Evolutionary conservation across 1,284 basidiomycete species (phyloP).

Genomic region (Fomes fomentarius): DNA sequence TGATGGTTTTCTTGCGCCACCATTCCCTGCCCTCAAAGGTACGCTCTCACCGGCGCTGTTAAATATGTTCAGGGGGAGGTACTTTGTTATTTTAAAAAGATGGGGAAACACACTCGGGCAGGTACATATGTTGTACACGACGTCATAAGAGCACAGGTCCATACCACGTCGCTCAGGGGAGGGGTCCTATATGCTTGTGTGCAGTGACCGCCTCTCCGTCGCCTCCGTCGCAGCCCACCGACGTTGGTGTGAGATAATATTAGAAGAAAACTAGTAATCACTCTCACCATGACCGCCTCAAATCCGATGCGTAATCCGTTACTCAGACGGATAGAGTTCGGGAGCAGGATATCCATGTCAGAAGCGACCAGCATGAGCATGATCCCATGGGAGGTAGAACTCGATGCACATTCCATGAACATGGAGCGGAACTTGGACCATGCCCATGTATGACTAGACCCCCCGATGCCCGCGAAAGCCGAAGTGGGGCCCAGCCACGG

Average conservation of each 20-base stretch:
- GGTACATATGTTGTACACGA: neutral
- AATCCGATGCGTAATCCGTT: neutral
- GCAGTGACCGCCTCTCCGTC: conserved; percentile 4
- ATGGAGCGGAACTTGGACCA: neutral
- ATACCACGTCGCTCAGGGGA: neutral
- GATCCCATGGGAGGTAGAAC: too few species aligned
- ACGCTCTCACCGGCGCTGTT: neutral
- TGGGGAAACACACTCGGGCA: neutral
- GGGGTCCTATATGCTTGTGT: neutral
- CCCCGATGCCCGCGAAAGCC: neutral
- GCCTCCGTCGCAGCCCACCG: neutral
- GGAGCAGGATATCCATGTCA: neutral
- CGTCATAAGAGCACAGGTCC: neutral
- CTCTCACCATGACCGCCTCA: neutral
- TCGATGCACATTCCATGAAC: neutral
- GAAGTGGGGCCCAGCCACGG: neutral
- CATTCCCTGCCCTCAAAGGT: neutral
- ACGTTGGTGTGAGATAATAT: neutral
- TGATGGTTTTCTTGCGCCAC: neutral
- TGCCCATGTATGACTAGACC: neutral
- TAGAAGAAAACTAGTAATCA: neutral
- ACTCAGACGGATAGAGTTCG: neutral
- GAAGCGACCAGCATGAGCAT: too few species aligned
- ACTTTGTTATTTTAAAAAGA: neutral
- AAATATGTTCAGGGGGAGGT: conserved; percentile 5